Percentiles rank a stretch among this genome's conserved stretches.
phyloP scores from a whole-genome alignment of 768 basidiomycete genomes.

The Collybia sp. region DNA sequence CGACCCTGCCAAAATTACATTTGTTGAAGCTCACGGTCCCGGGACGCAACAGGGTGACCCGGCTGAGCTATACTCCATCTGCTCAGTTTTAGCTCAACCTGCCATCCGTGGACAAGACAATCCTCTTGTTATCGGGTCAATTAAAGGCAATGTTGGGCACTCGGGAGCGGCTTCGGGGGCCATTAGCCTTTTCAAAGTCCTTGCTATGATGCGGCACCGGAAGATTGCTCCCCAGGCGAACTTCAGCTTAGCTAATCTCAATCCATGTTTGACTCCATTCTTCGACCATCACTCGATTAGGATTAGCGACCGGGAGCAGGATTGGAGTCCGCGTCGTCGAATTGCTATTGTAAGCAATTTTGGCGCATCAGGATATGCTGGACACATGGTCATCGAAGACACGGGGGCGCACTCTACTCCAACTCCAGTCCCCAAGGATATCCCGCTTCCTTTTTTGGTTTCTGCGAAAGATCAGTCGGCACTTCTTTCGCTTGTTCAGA shows the following conservation, averaged over 20 bases:
- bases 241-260: slow-evolving; percentile 2
- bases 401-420: too few species aligned
- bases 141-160: slow-evolving; percentile 5
- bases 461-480: slow-evolving; percentile 2
- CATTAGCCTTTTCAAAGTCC: slow-evolving; percentile 3
- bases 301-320: slow-evolving; percentile 2
- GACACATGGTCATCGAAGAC: slow-evolving; percentile 4
- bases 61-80: slow-evolving; percentile 3
- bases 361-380: slow-evolving; percentile 4
- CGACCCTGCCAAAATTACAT: slow-evolving; percentile 1
- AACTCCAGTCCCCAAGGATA: neutral
- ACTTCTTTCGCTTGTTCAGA: neutral
- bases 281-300: slow-evolving; percentile 2
- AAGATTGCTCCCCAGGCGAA: slow-evolving; percentile 2
- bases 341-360: slow-evolving; percentile 5
- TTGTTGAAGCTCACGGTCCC: slow-evolving; percentile 5
- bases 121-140: slow-evolving; percentile 2
- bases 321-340: slow-evolving; percentile 3
- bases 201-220: slow-evolving; percentile 2
- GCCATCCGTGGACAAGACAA: neutral
- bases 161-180: slow-evolving; percentile 4
- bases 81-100: slow-evolving; percentile 1
- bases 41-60: slow-evolving; percentile 3
- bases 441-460: slow-evolving; percentile 2
- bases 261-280: slow-evolving; percentile 1